A percentile compares a stretch with the other conserved stretches of the same genome.
Evolutionary conservation across 2,329 filamentous ascomycete species (phyloP).

Genomic region (Microsporum ferrugineum): DNA sequence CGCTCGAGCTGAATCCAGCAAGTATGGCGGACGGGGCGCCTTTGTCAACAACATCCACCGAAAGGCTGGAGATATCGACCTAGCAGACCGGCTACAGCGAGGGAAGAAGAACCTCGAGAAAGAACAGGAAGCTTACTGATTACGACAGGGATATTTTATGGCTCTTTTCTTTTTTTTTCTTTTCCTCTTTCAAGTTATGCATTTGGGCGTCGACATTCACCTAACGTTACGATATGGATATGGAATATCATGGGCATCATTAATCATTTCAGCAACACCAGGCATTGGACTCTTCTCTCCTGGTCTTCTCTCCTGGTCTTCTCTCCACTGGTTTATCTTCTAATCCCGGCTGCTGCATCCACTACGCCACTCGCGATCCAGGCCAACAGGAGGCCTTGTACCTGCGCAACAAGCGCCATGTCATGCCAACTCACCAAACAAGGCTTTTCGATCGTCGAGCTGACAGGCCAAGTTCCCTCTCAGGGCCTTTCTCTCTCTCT

Average conservation of each 20-base stretch:
- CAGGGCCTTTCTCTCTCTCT: background rate
- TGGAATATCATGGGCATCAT: background rate
- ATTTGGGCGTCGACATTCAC: background rate
- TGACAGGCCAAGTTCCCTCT: background rate
- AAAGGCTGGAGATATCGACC: conserved; percentile 37
- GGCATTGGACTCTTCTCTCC: background rate
- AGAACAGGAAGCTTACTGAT: conserved; percentile 26
- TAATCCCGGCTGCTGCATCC: background rate
- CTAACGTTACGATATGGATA: background rate
- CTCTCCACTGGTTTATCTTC: background rate
- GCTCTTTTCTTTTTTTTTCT: background rate
- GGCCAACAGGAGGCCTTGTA: background rate
- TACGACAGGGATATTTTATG: background rate
- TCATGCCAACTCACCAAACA: background rate
- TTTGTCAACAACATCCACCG: conserved; percentile 55
- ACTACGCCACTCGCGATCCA: background rate
- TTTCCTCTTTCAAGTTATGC: background rate
- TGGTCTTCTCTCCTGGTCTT: background rate
- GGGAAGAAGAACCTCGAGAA: conserved; percentile 26
- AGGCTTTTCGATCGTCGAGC: background rate
- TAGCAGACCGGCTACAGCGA: conserved; percentile 33
- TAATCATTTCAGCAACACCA: background rate
- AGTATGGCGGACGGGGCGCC: conserved; percentile 51
- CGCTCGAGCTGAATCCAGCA: conserved; percentile 47
- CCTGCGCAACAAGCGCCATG: conserved; percentile 3